Conservation (phyloP, 2,329 filamentous ascomycete genomes). For the Pseudopyrenochaeta lycopersici region DNA sequence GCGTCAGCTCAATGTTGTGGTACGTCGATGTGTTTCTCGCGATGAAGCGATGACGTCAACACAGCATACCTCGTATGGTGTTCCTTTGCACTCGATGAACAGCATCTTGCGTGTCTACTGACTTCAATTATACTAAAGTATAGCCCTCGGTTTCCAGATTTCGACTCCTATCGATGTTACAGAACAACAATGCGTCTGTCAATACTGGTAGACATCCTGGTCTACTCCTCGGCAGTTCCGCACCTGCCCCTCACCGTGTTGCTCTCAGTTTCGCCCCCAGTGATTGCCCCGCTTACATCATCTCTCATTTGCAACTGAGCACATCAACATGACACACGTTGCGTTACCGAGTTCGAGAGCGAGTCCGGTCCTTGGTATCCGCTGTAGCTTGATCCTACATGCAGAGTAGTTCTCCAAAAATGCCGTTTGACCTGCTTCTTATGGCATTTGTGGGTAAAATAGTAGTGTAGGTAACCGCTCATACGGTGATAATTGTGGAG, state of each 20-base stretch:
- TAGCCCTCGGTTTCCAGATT: background rate
- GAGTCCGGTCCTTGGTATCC: background rate
- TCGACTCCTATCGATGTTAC: background rate
- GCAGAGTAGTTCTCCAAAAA: background rate
- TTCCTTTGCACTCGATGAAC: conserved; percentile 52
- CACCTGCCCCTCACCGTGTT: conserved; percentile 16
- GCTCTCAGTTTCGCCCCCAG: conserved; percentile 29
- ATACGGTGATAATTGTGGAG: background rate
- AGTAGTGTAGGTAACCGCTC: background rate
- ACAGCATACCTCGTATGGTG: conserved; percentile 52
- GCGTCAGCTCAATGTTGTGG: background rate
- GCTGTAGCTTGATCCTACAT: conserved; percentile 3
- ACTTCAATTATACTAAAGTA: background rate
- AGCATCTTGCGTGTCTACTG: conserved; percentile 43
- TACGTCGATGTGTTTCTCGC: background rate
- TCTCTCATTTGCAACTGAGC: conserved; percentile 1
- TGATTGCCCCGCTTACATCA: conserved; percentile 10
- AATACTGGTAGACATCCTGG: background rate
- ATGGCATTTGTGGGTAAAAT: background rate
- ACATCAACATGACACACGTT: background rate
- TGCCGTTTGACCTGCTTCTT: conserved; percentile 1
- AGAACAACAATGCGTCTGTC: background rate
- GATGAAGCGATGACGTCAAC: conserved; percentile 23
- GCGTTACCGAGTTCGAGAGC: background rate
- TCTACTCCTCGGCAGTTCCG: conserved; percentile 7